Evolutionary conservation across 345 rosid species (phyloP).

Genomic region (Eucalyptus camaldulensis): DNA sequence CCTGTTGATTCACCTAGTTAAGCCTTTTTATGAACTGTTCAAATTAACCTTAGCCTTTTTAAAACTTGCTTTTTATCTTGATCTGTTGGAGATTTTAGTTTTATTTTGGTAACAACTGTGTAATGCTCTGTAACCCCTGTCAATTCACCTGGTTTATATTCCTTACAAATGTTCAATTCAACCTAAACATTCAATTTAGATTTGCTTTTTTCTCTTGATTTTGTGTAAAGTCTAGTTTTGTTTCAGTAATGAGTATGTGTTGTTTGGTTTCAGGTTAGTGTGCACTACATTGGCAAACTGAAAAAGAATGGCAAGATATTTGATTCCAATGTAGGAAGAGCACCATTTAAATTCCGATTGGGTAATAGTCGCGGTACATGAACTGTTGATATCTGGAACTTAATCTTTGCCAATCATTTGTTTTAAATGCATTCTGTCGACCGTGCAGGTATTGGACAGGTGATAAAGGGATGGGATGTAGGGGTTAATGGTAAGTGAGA

Average conservation of each 20-base stretch:
- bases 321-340: conserved; percentile 69
- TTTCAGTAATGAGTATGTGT: not conserved
- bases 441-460: conserved; percentile 62
- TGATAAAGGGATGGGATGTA: conserved; percentile 98
- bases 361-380: conserved; percentile 13
- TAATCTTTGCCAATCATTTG: not conserved
- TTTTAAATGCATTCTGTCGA: not conserved
- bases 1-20: not conserved
- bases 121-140: not conserved
- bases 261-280: conserved; percentile 44
- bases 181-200: not conserved
- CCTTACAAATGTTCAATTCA: not conserved
- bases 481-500: conserved; percentile 63
- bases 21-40: not conserved
- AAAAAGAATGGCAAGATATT: conserved; percentile 77
- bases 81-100: not conserved
- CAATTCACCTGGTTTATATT: not conserved
- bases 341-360: conserved; percentile 82
- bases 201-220: not conserved
- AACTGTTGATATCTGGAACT: not conserved
- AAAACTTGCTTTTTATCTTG: not conserved
- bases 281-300: conserved; percentile 83
- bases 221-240: not conserved
- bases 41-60: not conserved
- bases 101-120: not conserved